Base-by-base conservation (phyloP, 31 red algal species). In the Bonnemaisonia californica region DNA sequence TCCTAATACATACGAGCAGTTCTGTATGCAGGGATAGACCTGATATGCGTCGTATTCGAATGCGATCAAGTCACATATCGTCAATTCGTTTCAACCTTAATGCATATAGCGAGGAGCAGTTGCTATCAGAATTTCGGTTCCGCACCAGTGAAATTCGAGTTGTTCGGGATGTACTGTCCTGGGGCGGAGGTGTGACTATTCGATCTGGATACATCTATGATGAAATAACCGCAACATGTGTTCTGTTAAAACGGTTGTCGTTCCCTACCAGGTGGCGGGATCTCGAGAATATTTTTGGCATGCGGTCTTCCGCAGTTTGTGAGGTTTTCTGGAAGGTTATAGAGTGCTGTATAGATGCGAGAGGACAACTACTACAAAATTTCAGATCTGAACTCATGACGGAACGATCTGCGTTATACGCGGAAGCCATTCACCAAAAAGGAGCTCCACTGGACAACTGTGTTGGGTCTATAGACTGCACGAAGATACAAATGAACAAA, bases 401-500 rank as follows among this genome's bases (percentile, higher is more conserved):
- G 1, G 13, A 36, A 31, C 40, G 72, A 28, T 19, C 47, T 28
- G 41, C 34, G 1, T 3, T 32, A 27, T 30, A 76, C 28, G 72
- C 72, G 27, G 72, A 19, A 11, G 48, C 27, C 34, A 76, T 76
- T 27, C 45, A 69, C 23, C 21, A 16, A 24, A 65, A 5, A 65
- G 30, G 5, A 64, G 75, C 28, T n/a, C n/a, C n/a, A n/a, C n/a
- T n/a, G n/a, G n/a, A n/a, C n/a, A n/a, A n/a, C n/a, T n/a, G n/a
- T n/a, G 58, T 79, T 13, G 37, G 75, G 0, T 79, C 39, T 35
- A 79, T 79, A 39, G 75, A 64, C 56, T 79, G 75, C 57, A 67
- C 9, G 0, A 79, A 79, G 16, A 61, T 63, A 12, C 31, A 64
- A 65, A 7, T 64, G 16, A 21, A n/a, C 3, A 4, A 32, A 11